Percentiles rank a stretch among this genome's conserved stretches.
Conservation (phyloP, 1,284 basidiomycete genomes). For the Trametes polyzona region DNA sequence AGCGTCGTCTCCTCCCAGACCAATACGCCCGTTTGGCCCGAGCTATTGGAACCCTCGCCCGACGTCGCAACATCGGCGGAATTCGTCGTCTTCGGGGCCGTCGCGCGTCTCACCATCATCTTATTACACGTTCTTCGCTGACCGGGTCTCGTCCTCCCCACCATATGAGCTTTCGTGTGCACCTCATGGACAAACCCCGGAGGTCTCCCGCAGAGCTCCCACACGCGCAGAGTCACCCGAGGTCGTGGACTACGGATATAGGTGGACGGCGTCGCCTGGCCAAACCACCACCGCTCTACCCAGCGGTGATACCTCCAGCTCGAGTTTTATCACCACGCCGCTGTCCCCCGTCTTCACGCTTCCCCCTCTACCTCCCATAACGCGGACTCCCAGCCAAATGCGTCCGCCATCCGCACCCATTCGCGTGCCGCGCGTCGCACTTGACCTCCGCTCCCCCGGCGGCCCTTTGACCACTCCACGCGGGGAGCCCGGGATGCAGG, state of each 20-base stretch:
- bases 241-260: constrained; percentile 26
- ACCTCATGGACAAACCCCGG: neutral
- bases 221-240: constrained; percentile 21
- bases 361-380: constrained; percentile 18
- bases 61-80: constrained; percentile 15
- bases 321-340: constrained; percentile 4
- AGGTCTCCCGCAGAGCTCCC: constrained; percentile 2
- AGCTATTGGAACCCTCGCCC: constrained; percentile 45
- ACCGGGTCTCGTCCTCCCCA: constrained; percentile 44
- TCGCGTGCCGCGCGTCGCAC: constrained; percentile 17
- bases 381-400: constrained; percentile 16
- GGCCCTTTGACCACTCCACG: constrained; percentile 11
- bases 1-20: constrained; percentile 31
- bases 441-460: constrained; percentile 11
- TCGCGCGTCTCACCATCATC: constrained; percentile 26
- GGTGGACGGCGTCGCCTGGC: constrained; percentile 28
- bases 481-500: constrained; percentile 6
- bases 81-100: constrained; percentile 14
- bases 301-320: constrained; percentile 2
- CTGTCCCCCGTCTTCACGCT: constrained; percentile 20
- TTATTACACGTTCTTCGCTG: constrained; percentile 52
- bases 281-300: constrained; percentile 18
- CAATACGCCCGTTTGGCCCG: constrained; percentile 47
- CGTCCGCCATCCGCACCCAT: constrained; percentile 16
- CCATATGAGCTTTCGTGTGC: constrained; percentile 29